These are phyloP conservation scores for Tolypocladium cylindrosporum DNA, from an alignment of 2,329 filamentous ascomycete genomes.

Conservation along the genomic window DNA sequence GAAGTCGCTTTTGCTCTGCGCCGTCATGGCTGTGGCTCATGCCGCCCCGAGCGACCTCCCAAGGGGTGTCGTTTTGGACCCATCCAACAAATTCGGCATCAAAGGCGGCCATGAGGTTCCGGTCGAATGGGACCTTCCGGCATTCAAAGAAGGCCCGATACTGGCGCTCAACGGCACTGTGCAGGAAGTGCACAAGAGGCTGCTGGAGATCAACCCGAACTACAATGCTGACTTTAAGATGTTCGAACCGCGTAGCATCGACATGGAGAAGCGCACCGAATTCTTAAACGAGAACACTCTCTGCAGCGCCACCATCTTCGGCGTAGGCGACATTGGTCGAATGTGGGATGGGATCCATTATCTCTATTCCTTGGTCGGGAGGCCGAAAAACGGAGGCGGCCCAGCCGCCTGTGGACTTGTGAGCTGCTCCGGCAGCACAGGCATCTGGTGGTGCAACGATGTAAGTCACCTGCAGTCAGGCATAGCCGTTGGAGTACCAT, in stretches of 20 bases:
- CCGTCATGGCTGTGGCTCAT: too few relatives aligned
- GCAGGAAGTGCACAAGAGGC: slow-evolving; percentile 7
- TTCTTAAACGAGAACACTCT: background rate
- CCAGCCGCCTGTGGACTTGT: background rate
- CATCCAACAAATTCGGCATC: too few relatives aligned
- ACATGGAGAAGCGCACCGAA: background rate
- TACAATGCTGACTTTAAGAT: slow-evolving; percentile 6
- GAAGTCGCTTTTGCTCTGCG: too few relatives aligned
- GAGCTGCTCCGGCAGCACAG: background rate
- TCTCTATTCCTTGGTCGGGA: background rate
- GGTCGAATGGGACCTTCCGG: slow-evolving; percentile 10
- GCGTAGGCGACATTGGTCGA: background rate
- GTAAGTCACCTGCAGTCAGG: background rate
- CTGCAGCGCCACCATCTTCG: background rate
- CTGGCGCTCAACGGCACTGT: slow-evolving; percentile 8
- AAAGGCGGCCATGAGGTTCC: background rate
- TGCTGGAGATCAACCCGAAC: slow-evolving; percentile 7
- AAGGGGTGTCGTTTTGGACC: too few relatives aligned
- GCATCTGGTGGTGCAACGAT: background rate
- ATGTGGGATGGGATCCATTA: background rate
- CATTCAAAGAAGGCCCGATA: slow-evolving; percentile 1
- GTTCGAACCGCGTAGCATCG: too few relatives aligned
- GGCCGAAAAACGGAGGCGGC: background rate
- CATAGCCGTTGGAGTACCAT: background rate
- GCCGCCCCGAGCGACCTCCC: too few relatives aligned